Percentiles rank a stretch among this genome's conserved stretches.
phyloP scores from a whole-genome alignment of 495 filamentous ascomycete species.

The Terfezia boudieri region DNA sequence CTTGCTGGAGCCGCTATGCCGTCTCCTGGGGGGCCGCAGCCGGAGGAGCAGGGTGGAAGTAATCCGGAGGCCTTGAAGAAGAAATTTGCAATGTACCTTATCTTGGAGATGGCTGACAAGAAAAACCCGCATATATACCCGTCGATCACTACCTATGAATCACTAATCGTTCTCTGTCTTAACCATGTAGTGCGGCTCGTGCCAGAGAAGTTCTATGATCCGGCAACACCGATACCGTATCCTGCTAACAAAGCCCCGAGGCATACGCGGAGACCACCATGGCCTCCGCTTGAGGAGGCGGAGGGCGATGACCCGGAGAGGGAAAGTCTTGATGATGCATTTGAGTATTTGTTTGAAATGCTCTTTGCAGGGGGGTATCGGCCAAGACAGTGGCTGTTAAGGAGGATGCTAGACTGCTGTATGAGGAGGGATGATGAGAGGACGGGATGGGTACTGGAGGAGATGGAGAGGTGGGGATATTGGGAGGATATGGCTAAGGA shows the following conservation, averaged over 20 bases:
- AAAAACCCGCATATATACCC: constrained; percentile 23
- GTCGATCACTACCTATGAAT: constrained; percentile 21
- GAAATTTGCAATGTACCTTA: constrained; percentile 41
- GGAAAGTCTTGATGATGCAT: constrained; percentile 18
- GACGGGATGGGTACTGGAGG: constrained; percentile 22
- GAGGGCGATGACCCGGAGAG: not conserved
- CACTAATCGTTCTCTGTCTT: constrained; percentile 36
- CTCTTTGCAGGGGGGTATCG: constrained; percentile 9
- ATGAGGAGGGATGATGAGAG: constrained; percentile 23
- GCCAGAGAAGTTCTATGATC: constrained; percentile 28
- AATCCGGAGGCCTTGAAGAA: constrained; percentile 17
- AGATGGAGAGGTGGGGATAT: constrained; percentile 16
- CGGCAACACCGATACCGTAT: not conserved
- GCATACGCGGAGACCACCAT: not conserved
- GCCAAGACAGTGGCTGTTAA: constrained; percentile 23
- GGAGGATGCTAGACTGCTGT: constrained; percentile 24
- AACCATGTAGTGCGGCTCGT: constrained; percentile 42
- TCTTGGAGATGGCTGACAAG: constrained; percentile 49
- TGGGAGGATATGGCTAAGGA: not conserved
- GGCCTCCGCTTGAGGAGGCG: not conserved
- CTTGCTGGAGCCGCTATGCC: constrained; percentile 35
- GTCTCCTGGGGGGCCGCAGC: not conserved
- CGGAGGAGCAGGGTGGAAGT: not conserved
- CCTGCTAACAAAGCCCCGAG: not conserved
- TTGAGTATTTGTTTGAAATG: constrained; percentile 37